phyloP scores from a whole-genome alignment of 108 stramenopile species.

The Seminavis robusta region DNA sequence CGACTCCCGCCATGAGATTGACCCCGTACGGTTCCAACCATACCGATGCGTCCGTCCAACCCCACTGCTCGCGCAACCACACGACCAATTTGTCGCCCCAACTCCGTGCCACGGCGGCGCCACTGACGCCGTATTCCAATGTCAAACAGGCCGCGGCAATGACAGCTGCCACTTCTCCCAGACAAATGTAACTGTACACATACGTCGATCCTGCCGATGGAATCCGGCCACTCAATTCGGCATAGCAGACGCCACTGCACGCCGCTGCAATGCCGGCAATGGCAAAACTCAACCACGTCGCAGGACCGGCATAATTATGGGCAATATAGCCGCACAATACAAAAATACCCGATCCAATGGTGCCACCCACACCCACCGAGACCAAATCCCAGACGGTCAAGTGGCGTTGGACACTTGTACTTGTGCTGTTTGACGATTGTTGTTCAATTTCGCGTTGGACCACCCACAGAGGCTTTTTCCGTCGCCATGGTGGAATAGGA shows the following conservation, averaged over 20 bases:
- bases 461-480: no score
- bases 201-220: slow-evolving; percentile 81
- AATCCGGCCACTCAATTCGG: slow-evolving; percentile 78
- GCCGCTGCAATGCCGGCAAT: slow-evolving; percentile 71
- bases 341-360: slow-evolving; percentile 88
- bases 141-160: slow-evolving; percentile 78
- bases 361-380: slow-evolving; percentile 81
- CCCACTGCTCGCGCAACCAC: slow-evolving; percentile 47
- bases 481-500: no score
- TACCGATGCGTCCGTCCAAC: no score
- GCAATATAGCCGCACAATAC: slow-evolving; percentile 87
- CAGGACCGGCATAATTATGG: slow-evolving; percentile 82
- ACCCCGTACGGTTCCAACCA: slow-evolving; percentile 21
- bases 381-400: slow-evolving; percentile 61
- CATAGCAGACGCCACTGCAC: slow-evolving; percentile 75
- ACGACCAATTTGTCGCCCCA: slow-evolving; percentile 91
- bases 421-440: no score
- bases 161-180: slow-evolving; percentile 87
- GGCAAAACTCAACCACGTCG: slow-evolving; percentile 63
- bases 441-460: no score
- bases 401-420: slow-evolving; percentile 10
- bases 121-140: slow-evolving; percentile 79
- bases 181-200: slow-evolving; percentile 42
- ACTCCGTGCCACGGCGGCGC: slow-evolving; percentile 82
- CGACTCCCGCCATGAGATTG: slow-evolving; percentile 60